Evolutionary conservation across 2,329 filamentous ascomycete genomes (phyloP).

Genomic region (Diaporthe longicolla): DNA sequence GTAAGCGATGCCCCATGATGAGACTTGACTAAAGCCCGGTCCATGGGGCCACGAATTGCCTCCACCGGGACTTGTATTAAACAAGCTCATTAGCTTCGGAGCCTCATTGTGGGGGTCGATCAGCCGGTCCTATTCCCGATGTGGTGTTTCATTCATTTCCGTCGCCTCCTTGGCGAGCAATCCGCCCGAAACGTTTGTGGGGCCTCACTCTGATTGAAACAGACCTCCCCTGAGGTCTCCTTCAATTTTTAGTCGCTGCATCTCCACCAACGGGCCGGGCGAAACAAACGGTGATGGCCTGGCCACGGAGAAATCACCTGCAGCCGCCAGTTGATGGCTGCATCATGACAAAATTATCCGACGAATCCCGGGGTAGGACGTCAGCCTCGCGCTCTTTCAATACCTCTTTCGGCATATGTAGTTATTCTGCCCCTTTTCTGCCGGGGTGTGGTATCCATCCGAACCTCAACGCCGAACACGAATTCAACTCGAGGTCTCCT

Average conservation of each 20-base stretch:
- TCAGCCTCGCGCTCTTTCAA: background rate
- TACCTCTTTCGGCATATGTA: no score
- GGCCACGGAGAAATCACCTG: conserved; percentile 15
- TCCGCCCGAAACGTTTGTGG: conserved; percentile 25
- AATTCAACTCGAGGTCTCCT: background rate
- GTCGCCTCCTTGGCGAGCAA: conserved; percentile 8
- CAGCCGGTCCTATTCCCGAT: conserved; percentile 16
- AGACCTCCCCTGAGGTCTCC: background rate
- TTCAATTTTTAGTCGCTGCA: conserved; percentile 2
- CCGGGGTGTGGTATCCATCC: background rate
- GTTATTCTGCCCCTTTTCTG: background rate
- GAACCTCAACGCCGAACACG: background rate
- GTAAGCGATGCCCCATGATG: conserved; percentile 21
- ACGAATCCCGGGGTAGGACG: background rate
- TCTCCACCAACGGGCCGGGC: conserved; percentile 19
- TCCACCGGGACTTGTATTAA: conserved; percentile 27
- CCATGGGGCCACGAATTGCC: conserved; percentile 17
- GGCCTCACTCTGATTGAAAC: conserved; percentile 18
- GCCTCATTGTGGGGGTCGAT: conserved; percentile 16
- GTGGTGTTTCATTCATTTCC: conserved; percentile 26
- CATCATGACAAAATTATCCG: conserved; percentile 23
- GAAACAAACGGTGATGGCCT: conserved; percentile 11
- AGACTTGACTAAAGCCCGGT: conserved; percentile 15
- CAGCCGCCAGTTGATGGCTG: background rate
- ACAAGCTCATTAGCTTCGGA: conserved; percentile 29